Evolutionary conservation across 2,329 filamentous ascomycete species (phyloP), one percentile per base, ranked within the genome.

Genomic region (Cercospora janseana): DNA sequence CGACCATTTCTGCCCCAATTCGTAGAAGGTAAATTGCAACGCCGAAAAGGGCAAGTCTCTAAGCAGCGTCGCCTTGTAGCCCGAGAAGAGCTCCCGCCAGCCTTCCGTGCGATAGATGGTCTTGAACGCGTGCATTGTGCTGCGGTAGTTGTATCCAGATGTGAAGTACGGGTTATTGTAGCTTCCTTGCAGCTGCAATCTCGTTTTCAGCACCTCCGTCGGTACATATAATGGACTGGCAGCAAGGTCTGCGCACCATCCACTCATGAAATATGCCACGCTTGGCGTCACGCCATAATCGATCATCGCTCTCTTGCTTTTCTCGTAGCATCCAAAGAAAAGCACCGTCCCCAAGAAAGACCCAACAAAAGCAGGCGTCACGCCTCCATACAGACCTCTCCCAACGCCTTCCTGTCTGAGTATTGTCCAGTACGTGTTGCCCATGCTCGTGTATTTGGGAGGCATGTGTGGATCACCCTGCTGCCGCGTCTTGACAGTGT

Each of bases 401-500:
- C 85, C 75, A 46, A 97, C 73, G 16, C 93, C 93, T 69, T 98
- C 93, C 67, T 98, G 91, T 49, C 89, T 82, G 71, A 87, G 87
- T 66, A 98, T 98, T 31, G 87, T 97, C 66, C 87, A 81, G 72
- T 97, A 98, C 3, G 92, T 93, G 51, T 86, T 87, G 29, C 87
- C 87, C 70, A 97, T 83, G 12, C 89, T 92, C 8, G 87, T 86
- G 72, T 98, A 98, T 72, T 88, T 95, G 1, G 93, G 87, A 16
- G 93, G 93, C 54, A 95, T 80, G 67, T 93, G 86, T 35, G 92
- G 91, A 66, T 97, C 93, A 64, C 92, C 93, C 72, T 98, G 93
- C 70, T 98, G 94, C 61, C 93, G 82, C 38, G 93, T 98, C 74
- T 98, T 98, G 63, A 98, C 93, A 1, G 93, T 98, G 70, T 98